Evolutionary conservation across 257 asterid species (phyloP).

Genomic region (Rauvolfia tetraphylla): DNA sequence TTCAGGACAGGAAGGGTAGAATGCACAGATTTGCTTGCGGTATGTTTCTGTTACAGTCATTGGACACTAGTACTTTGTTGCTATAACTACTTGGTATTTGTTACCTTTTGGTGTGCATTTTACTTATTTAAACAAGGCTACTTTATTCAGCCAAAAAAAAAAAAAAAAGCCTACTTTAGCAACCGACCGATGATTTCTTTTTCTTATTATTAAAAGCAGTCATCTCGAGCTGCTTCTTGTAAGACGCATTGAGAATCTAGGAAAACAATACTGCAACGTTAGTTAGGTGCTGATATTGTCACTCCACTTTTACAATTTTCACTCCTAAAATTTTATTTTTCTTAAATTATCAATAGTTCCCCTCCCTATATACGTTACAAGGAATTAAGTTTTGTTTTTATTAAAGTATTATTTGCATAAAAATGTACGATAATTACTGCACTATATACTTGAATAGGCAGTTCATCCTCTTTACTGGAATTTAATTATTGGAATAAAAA

Average conservation of each 20-base stretch:
- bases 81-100: background rate
- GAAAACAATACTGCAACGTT: background rate
- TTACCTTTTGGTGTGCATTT: background rate
- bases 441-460: background rate
- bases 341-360: background rate
- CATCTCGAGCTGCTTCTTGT: background rate
- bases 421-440: background rate
- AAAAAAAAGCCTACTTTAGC: background rate
- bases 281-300: background rate
- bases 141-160: no score
- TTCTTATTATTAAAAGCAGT: background rate
- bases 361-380: background rate
- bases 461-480: background rate
- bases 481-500: no score
- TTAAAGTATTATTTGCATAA: background rate
- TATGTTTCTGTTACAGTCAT: slow-evolving; percentile 22
- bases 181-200: background rate
- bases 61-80: background rate
- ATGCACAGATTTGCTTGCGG: slow-evolving; percentile 91
- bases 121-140: background rate
- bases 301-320: background rate
- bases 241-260: background rate
- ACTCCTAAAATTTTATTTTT: no score
- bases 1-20: slow-evolving; percentile 85
- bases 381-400: background rate